Conservation (phyloP, 2,329 filamentous ascomycete species). For the Trichoderma polysporum region DNA sequence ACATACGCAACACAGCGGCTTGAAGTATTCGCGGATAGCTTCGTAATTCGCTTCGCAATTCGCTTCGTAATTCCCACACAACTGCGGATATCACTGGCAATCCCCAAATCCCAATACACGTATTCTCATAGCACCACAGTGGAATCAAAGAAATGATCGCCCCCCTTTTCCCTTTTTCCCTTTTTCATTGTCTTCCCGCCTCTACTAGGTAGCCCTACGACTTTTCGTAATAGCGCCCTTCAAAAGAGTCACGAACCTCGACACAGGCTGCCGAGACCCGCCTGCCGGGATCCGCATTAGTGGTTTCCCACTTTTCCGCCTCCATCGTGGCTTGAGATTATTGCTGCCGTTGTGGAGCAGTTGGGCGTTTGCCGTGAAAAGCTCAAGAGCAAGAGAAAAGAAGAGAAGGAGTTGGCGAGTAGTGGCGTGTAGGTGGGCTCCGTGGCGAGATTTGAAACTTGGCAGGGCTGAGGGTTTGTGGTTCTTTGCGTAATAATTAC, state of each 20-base stretch:
- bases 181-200: neutral
- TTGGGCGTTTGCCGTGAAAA: no score
- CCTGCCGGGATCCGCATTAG: conserved; percentile 1
- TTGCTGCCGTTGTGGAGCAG: neutral
- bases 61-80: neutral
- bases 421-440: neutral
- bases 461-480: neutral
- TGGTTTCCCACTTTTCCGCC: neutral
- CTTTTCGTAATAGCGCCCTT: neutral
- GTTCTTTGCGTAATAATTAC: neutral
- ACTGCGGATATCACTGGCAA: neutral
- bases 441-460: neutral
- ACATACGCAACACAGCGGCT: neutral
- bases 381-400: neutral
- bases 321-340: neutral
- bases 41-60: neutral
- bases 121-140: neutral
- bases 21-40: neutral
- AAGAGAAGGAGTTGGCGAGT: neutral
- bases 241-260: neutral
- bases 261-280: neutral
- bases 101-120: neutral
- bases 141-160: neutral
- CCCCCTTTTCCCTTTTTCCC: neutral
- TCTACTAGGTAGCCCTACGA: neutral